Percentiles rank a stretch among this genome's conserved stretches.
Conservation (phyloP, 106 monocot species). For the Gastrodia elata region DNA sequence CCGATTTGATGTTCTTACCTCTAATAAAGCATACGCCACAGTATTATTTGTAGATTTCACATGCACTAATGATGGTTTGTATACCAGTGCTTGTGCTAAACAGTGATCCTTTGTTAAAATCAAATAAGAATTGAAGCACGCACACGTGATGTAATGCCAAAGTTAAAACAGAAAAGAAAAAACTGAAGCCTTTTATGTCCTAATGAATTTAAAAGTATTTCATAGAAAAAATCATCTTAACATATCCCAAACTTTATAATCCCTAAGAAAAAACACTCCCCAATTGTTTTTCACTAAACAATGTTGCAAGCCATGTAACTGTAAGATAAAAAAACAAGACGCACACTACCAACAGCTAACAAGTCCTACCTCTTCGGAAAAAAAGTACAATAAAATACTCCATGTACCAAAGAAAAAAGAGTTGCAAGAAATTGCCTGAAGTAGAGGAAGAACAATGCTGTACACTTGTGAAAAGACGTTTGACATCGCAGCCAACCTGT, state of each 20-base stretch:
- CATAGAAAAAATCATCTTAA: not conserved
- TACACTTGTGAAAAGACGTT: slow-evolving; percentile 4
- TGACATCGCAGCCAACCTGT: slow-evolving; percentile 3
- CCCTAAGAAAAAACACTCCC: not conserved
- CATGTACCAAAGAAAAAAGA: not conserved
- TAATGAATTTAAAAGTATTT: not conserved
- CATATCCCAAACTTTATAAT: not conserved
- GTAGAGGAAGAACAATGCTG: slow-evolving; percentile 1
- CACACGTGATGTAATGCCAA: not conserved
- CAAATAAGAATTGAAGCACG: not conserved
- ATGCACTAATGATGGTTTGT: not conserved
- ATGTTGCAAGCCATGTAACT: not conserved
- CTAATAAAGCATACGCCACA: not conserved
- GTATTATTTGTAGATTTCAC: not conserved
- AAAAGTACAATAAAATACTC: no score
- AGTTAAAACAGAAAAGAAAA: not conserved
- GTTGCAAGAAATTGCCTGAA: slow-evolving; percentile 6
- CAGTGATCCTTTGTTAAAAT: not conserved
- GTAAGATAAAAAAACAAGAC: not conserved
- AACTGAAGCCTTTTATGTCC: not conserved
- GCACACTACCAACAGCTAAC: not conserved
- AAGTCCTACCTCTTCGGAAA: not conserved
- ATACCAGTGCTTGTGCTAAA: not conserved
- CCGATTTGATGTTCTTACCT: not conserved
- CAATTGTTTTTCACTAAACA: not conserved